Evolutionary conservation across 106 monocot species (phyloP).

Genomic region (Apostasia shenzhenica): DNA sequence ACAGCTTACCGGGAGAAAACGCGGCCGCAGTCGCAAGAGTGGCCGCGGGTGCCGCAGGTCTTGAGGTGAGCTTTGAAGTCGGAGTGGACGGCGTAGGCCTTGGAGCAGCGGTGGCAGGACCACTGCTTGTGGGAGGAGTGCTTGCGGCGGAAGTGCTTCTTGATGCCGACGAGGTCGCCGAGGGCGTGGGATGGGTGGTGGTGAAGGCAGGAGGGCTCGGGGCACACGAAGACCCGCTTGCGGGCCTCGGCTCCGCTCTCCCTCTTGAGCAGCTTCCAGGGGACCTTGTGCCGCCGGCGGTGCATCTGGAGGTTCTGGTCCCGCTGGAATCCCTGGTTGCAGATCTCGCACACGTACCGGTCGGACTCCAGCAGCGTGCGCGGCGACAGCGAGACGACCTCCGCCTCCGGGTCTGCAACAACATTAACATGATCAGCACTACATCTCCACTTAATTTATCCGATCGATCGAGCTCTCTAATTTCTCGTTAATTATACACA

Average conservation of each 20-base stretch:
- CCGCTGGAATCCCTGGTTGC: constrained; percentile 88
- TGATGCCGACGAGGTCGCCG: constrained; percentile 93
- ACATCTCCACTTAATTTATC: not conserved
- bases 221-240: constrained; percentile 90
- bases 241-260: constrained; percentile 32
- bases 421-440: not conserved
- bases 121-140: constrained; percentile 76
- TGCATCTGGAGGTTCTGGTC: constrained; percentile 99
- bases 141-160: constrained; percentile 90
- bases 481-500: not conserved
- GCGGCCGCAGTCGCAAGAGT: constrained; percentile 92
- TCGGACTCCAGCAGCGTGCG: constrained; percentile 86
- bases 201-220: constrained; percentile 86
- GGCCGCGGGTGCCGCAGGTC: constrained; percentile 92
- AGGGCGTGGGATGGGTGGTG: constrained; percentile 84
- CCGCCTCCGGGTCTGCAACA: constrained; percentile 75
- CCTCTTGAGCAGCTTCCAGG: constrained; percentile 88
- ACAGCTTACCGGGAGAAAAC: constrained; percentile 74
- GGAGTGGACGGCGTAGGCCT: constrained; percentile 86
- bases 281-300: constrained; percentile 90
- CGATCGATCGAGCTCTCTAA: not conserved
- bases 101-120: constrained; percentile 67
- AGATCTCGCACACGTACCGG: constrained; percentile 94
- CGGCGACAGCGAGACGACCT: constrained; percentile 87
- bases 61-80: constrained; percentile 96